Base-by-base conservation (phyloP, 2,329 filamentous ascomycete species). In the Verticillium alfalfae region DNA sequence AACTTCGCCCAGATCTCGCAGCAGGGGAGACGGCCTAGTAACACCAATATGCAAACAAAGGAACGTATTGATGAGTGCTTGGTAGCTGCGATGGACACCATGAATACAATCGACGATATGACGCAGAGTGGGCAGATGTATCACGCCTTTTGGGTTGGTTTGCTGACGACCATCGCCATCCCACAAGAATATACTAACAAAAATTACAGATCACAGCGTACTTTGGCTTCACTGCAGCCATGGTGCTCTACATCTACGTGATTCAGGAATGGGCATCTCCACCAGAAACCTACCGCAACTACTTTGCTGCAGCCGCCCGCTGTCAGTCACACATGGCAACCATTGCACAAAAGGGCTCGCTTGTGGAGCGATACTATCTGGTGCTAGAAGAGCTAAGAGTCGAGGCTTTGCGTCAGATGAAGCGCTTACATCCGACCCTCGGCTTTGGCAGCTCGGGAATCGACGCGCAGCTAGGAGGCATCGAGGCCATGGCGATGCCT, bases 141-240 rank as follows among this genome's bases (percentile, higher is more conserved):
- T 58, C 71, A 70, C 10, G 73, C 74, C 0, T 79, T 78, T 57
- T 80, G 77, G 76, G 76, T 77, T 62, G 65, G 72, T 57, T 0
- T 31, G 26, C 26, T 31, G 26, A 31, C 4, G 4, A 31, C 26
- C 26, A 31, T 31, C 26, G 26, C 26, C 26, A 31, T 4, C 26
- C 26, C 26, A 5, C 26, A 4, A 31, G 26, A 31, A 31, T 31
- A 1, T 31, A 31, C 3, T 0, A 34, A 58, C 37, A 13, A 3
- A 13, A 3, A 10, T 9, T 26, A 1, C 18, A 75, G 72, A 74
- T 75, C 55, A 73, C 70, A 1, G 76, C 77, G 31, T 81, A 81
- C 60, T 78, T 76, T 59, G 77, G 74, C 1, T 81, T 80, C 55
- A 78, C 71, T 13, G 79, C 78, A 0, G 74, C 78, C 2, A 76